Evolutionary conservation across 306 rosid genomes (phyloP), one percentile per base, ranked within the genome.

Genomic region (Castanopsis chinensis): DNA sequence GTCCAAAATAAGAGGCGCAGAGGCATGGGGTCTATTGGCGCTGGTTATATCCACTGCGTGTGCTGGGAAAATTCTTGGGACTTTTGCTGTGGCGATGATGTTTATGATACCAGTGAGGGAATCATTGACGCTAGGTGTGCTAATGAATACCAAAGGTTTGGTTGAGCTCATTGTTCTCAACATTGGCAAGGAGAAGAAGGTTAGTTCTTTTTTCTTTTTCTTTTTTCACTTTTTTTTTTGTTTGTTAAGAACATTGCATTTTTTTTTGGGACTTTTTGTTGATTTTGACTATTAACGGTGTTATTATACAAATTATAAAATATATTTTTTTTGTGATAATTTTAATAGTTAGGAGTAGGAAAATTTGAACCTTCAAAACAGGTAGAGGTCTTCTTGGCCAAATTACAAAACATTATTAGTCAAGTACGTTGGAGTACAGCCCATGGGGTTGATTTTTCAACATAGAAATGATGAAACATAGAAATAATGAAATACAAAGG

Each of bases 91-190:
- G 68, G 99, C 97, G 15, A 8, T 94, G 83, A 55, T 84, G 78
- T 90, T 91, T 72, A 71, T 27, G 90, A 87, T 92, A 4, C 97
- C 97, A 13, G 78, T 53, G 28, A 86, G 91, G 72, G 99, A 94
- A 49, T 65, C 99, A 2, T 43, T 94, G 27, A 85, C 93, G 3
- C 93, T 94, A 33, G 99, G 97, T 21, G 73, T 94, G 12, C 91
- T 94, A 54, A 94, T 94, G 99, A 94, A 94, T 73, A 94, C 99
- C n/a, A 94, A 94, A 53, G 99, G 99, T 1, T 83, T 94, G 56
- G 94, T 94, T 5, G 98, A 94, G 69, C 97, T 94, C 70, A 94
- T 94, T 27, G 98, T 94, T 17, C 99, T 92, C 88, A 94, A 94
- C 79, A 91, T 94, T 56, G 99, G 99, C 55, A 91, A 83, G 73